Evolutionary conservation across 192 early-diverging fungal species (phyloP).

Genomic region (Backusella westeae): DNA sequence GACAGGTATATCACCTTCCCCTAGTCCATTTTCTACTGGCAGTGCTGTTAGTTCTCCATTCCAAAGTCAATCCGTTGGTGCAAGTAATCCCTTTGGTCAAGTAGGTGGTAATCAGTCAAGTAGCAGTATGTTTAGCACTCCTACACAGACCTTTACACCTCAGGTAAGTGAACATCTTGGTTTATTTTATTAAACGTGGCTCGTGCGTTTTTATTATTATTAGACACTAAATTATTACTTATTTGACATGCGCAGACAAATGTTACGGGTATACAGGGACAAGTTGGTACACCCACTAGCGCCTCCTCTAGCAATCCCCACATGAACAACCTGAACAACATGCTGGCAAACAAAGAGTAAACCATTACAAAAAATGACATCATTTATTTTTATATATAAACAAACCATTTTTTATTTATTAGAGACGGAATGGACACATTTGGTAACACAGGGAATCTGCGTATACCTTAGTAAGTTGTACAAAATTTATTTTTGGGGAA

Average conservation of each 20-base stretch:
- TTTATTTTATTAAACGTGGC: neutral
- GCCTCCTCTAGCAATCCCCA: constrained; percentile 8
- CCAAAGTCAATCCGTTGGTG: neutral
- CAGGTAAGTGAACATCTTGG: neutral
- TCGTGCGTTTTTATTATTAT: neutral
- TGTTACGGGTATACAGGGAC: neutral
- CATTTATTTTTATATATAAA: neutral
- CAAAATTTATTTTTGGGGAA: neutral
- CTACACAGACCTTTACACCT: constrained; percentile 6
- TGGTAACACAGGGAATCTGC: constrained; percentile 50
- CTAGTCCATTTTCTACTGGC: neutral
- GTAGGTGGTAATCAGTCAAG: neutral
- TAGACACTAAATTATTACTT: neutral
- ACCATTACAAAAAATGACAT: neutral
- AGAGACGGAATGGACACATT: constrained; percentile 56
- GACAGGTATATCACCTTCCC: constrained; percentile 22
- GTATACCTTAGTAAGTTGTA: constrained; percentile 44
- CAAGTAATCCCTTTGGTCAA: constrained; percentile 23
- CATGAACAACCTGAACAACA: constrained; percentile 23
- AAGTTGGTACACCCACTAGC: neutral
- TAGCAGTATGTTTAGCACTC: constrained; percentile 2
- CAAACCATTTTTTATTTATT: neutral
- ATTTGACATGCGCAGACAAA: neutral
- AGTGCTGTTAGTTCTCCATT: neutral
- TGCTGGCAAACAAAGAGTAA: constrained; percentile 21